Evolutionary conservation across 2,329 filamentous ascomycete genomes (phyloP).

Genomic region (Penicillium capsulatum): DNA sequence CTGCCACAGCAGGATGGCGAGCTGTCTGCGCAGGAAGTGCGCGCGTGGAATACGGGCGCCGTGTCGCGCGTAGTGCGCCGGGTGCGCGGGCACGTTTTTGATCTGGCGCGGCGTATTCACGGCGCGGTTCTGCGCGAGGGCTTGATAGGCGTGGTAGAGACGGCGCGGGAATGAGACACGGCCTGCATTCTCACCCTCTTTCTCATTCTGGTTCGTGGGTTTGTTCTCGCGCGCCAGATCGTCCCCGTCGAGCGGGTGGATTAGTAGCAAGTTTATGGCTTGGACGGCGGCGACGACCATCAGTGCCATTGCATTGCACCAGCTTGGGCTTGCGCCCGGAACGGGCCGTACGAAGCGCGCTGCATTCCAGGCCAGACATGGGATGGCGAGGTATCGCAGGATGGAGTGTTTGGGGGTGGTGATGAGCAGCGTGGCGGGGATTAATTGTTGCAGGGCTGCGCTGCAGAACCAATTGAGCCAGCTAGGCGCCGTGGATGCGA

Average conservation of each 20-base stretch:
- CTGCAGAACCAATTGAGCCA: not conserved
- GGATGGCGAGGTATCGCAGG: slow-evolving; percentile 13
- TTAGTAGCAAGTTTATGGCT: slow-evolving; percentile 12
- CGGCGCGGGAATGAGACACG: slow-evolving; percentile 1
- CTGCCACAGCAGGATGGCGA: slow-evolving; percentile 19
- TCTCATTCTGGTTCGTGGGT: too few relatives aligned
- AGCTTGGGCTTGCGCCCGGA: not conserved
- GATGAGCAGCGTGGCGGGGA: slow-evolving; percentile 10
- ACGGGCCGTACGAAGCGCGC: slow-evolving; percentile 1
- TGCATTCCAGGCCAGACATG: slow-evolving; percentile 7
- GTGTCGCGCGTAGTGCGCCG: slow-evolving; percentile 11
- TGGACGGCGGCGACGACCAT: slow-evolving; percentile 3
- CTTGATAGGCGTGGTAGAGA: slow-evolving; percentile 2
- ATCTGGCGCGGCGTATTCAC: slow-evolving; percentile 21
- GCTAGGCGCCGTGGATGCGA: not conserved
- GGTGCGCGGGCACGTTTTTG: slow-evolving; percentile 19
- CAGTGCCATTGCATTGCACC: not conserved
- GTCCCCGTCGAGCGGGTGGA: slow-evolving; percentile 10
- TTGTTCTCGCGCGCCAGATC: slow-evolving; percentile 7
- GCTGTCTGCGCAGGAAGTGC: slow-evolving; percentile 21
- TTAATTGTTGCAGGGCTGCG: slow-evolving; percentile 8
- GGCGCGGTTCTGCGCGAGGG: slow-evolving; percentile 15
- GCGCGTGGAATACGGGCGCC: slow-evolving; percentile 2
- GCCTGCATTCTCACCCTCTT: too few relatives aligned
- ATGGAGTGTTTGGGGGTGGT: slow-evolving; percentile 9